phyloP scores from a whole-genome alignment of 2,329 filamentous ascomycete genomes.

The Botrytis cinerea region DNA sequence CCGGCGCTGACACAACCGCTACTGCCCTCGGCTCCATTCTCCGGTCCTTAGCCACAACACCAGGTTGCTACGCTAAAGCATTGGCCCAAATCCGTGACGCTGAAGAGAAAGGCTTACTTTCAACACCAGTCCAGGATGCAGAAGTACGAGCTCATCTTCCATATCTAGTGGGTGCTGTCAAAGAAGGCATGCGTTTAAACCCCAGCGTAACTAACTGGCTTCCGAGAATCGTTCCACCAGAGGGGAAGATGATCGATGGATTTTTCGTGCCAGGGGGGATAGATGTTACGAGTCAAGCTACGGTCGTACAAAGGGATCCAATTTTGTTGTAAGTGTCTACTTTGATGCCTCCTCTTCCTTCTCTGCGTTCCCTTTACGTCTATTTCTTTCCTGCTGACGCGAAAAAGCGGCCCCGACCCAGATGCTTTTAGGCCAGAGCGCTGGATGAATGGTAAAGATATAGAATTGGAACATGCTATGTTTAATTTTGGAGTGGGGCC shows the following conservation, averaged over 20 bases:
- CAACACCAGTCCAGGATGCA: conserved; percentile 8
- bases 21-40: conserved; percentile 20
- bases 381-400: not conserved
- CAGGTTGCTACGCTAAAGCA: not conserved
- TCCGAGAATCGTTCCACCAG: not conserved
- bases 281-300: conserved; percentile 55
- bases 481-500: conserved; percentile 35
- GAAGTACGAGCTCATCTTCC: conserved; percentile 14
- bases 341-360: not conserved
- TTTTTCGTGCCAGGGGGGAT: conserved; percentile 27
- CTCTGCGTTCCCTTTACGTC: fast-evolving
- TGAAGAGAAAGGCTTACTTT: not conserved
- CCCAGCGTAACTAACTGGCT: conserved; percentile 3
- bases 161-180: not conserved
- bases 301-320: conserved; percentile 54
- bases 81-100: not conserved
- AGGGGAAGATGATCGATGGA: not conserved
- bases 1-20: conserved; percentile 30
- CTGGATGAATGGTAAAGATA: conserved; percentile 46
- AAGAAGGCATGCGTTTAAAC: not conserved
- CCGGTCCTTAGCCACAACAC: conserved; percentile 1
- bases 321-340: conserved; percentile 43
- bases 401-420: conserved; percentile 48
- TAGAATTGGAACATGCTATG: conserved; percentile 28
- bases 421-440: conserved; percentile 55